Conservation (phyloP, 345 rosid genomes). For the Excoecaria cochinchinensis region DNA sequence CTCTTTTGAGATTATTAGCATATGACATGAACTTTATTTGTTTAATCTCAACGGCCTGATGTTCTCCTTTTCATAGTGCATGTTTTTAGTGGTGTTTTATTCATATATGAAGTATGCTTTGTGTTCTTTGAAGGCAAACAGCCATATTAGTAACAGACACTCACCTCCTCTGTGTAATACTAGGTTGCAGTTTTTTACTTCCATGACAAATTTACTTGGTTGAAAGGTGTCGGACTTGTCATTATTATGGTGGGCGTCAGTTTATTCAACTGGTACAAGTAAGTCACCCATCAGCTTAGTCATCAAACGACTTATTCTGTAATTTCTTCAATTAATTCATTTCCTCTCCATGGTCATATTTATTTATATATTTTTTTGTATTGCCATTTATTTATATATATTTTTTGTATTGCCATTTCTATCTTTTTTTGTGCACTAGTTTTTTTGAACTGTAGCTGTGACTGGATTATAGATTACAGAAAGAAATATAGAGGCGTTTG, state of each 20-base stretch:
- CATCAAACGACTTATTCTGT: neutral
- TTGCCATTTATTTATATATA: too few relatives aligned
- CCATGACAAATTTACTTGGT: conserved; percentile 91
- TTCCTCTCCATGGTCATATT: neutral
- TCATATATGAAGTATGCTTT: neutral
- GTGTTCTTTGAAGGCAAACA: neutral
- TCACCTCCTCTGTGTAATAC: neutral
- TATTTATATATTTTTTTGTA: neutral
- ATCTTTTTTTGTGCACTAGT: too few relatives aligned
- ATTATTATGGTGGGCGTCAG: conserved; percentile 85
- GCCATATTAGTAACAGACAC: neutral
- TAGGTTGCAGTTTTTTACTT: conserved; percentile 98
- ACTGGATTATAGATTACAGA: neutral
- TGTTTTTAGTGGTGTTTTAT: neutral
- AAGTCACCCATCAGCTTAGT: conserved; percentile 39
- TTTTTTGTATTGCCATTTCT: too few relatives aligned
- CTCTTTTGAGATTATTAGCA: conserved; percentile 8
- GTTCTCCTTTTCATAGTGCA: neutral
- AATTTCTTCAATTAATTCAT: neutral
- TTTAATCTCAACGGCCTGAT: neutral
- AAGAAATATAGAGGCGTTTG: neutral
- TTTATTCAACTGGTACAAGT: conserved; percentile 99
- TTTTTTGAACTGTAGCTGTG: neutral
- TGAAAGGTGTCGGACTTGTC: conserved; percentile 84
- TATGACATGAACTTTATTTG: neutral